Evolutionary conservation across 805 yeast genomes (phyloP).

Genomic region (Starmerella khaoyaiensis): DNA sequence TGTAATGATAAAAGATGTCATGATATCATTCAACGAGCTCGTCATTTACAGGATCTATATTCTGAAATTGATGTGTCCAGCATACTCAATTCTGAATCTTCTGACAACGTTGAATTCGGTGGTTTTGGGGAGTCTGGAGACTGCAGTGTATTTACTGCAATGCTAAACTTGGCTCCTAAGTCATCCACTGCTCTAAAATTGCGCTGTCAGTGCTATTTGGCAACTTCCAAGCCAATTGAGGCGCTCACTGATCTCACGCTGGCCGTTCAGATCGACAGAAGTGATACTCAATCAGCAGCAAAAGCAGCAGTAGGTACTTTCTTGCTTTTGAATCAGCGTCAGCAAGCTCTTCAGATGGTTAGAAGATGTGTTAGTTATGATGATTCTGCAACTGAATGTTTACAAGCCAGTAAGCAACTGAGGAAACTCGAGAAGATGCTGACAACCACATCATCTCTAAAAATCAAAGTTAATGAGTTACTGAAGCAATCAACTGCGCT

Average conservation of each 20-base stretch:
- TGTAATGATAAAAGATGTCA: constrained; percentile 18
- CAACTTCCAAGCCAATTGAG: constrained; percentile 24
- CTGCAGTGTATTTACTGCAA: constrained; percentile 5
- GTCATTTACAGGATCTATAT: constrained; percentile 7
- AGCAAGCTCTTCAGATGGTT: constrained; percentile 38
- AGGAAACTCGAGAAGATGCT: constrained; percentile 23
- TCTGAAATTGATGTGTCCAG: constrained; percentile 3
- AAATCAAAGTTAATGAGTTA: constrained; percentile 11
- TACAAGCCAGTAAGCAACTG: constrained; percentile 27
- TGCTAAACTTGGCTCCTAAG: constrained; percentile 24
- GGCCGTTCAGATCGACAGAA: constrained; percentile 23
- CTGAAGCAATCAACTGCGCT: constrained; percentile 7
- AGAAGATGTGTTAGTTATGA: constrained; percentile 65
- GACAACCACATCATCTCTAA: constrained; percentile 12
- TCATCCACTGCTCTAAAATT: constrained; percentile 20
- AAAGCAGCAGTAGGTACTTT: constrained; percentile 33
- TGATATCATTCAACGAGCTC: constrained; percentile 16
- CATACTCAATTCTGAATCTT: background rate
- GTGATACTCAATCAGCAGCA: constrained; percentile 24
- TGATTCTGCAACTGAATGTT: constrained; percentile 56
- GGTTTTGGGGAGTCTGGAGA: constrained; percentile 5
- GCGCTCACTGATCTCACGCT: constrained; percentile 28
- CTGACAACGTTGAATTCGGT: background rate
- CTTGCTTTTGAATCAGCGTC: constrained; percentile 38
- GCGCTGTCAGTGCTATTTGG: constrained; percentile 28